Base-by-base conservation (phyloP, 192 early-diverging fungal species). In the Podila horticola region DNA sequence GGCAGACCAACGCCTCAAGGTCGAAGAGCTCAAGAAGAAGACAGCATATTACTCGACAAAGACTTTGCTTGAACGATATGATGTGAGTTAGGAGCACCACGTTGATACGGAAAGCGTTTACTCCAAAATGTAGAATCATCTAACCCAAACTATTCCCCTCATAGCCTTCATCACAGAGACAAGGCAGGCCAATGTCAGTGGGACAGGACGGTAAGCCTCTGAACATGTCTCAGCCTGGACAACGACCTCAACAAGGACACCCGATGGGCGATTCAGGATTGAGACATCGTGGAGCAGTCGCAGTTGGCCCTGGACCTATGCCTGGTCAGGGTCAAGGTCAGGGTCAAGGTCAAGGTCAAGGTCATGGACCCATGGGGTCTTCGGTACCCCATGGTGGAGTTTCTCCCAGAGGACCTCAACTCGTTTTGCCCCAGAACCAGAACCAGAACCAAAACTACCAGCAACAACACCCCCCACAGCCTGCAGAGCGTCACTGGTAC, bases 21-120 rank as follows among this genome's bases (percentile, higher is more conserved):
- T 98, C 12, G 96, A 99, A 66, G 97, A 96, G 82, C 86, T 99
- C 67, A 99, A 99, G 85, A 96, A 97, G 71, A 96, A 95, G 81
- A 97, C 95, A 0, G 91, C 93, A 0, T 99, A 94, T 79, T 95
- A 97, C 69, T 85, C 91, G 29, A 97, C 97, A 49, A 95, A 97
- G 81, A 92, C 82, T 24, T 85, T 99, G 28, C 82, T 99, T 28
- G 97, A 99, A 72, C 84, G 93, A 48, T 99, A 96, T 83, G 96
- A 96, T 66, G 64, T 82, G 38, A 73, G 82, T 24, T 71, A 60
- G 8, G 8, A 59, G 36, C 20, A 63, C 5, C 52, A 26, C 8
- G 52, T 24, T n/a, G 8, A 55, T 19, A 26, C 52, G 12, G 13
- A 45, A 45, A 17, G n/a, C n/a, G n/a, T n/a, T n/a, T n/a, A n/a